phyloP scores from a whole-genome alignment of 148 eudicot species.

The Camellia lanceoleosa region DNA sequence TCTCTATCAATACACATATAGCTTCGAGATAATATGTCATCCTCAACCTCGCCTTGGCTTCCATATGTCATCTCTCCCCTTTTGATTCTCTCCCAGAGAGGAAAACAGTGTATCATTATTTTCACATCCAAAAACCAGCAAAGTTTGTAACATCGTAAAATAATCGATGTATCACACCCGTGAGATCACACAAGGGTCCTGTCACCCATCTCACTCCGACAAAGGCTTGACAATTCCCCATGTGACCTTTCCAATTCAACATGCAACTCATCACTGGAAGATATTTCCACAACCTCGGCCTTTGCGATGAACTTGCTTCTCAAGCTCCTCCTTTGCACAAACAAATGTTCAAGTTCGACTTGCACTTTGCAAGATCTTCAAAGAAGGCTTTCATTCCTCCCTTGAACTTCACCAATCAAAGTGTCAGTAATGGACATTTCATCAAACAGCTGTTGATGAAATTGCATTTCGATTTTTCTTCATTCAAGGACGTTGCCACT shows the following conservation, averaged over 20 bases:
- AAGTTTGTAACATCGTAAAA: too few species aligned
- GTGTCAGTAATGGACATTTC: slow-evolving; percentile 34
- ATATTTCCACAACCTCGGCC: slow-evolving; percentile 40
- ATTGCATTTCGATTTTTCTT: slow-evolving; percentile 12
- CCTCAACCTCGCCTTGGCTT: too few species aligned
- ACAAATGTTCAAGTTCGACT: slow-evolving; percentile 56
- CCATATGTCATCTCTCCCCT: too few species aligned
- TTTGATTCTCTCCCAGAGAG: too few species aligned
- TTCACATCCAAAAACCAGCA: too few species aligned
- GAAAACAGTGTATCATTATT: too few species aligned
- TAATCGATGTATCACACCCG: too few species aligned
- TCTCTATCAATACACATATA: too few species aligned
- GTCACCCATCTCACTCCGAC: not conserved
- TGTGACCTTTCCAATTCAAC: slow-evolving; percentile 45
- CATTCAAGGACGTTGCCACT: slow-evolving; percentile 19
- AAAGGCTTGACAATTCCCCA: slow-evolving; percentile 37
- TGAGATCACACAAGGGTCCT: too few species aligned
- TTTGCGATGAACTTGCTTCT: slow-evolving; percentile 45
- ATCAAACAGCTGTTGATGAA: slow-evolving; percentile 28
- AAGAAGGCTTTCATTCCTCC: slow-evolving; percentile 47
- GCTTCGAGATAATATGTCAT: too few species aligned
- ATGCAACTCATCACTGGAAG: slow-evolving; percentile 54
- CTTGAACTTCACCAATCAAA: slow-evolving; percentile 39
- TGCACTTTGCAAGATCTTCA: slow-evolving; percentile 58
- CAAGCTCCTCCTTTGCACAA: slow-evolving; percentile 47